Conservation (phyloP, 116 monocot species). For the Posidonia oceanica region DNA sequence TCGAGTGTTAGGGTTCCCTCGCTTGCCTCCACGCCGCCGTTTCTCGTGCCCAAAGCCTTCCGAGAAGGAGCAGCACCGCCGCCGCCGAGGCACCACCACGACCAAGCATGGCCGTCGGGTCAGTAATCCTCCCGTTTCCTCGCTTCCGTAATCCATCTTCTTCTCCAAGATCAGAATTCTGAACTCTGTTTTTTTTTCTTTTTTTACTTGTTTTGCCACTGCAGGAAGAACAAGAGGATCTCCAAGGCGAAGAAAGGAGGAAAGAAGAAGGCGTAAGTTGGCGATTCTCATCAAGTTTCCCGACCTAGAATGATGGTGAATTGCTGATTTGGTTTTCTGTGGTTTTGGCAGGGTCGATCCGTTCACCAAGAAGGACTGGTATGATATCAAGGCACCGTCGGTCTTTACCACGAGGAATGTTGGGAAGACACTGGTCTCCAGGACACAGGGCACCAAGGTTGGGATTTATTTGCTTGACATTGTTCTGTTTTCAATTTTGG, state of each 20-base stretch:
- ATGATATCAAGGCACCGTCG: slow-evolving; percentile 88
- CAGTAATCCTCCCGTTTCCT: background rate
- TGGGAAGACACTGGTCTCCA: slow-evolving; percentile 78
- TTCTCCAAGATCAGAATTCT: background rate
- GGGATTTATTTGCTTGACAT: background rate
- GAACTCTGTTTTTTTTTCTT: too few species aligned
- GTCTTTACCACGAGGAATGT: slow-evolving; percentile 46
- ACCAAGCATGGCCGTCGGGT: slow-evolving; percentile 36
- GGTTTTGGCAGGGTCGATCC: slow-evolving; percentile 62
- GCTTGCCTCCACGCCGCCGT: slow-evolving; percentile 1
- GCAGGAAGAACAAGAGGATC: slow-evolving; percentile 85
- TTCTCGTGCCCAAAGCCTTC: slow-evolving; percentile 2
- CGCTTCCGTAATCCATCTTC: background rate
- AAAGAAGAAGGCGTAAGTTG: slow-evolving; percentile 73
- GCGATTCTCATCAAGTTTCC: background rate
- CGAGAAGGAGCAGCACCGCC: slow-evolving; percentile 1
- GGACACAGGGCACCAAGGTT: slow-evolving; percentile 94
- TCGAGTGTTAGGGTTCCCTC: slow-evolving; percentile 7
- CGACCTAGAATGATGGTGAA: background rate
- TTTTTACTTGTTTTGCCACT: background rate
- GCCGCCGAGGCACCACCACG: background rate
- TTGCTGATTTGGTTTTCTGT: background rate
- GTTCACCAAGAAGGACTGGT: slow-evolving; percentile 93
- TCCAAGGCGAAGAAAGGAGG: slow-evolving; percentile 90
- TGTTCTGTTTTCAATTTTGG: background rate